phyloP scores from a whole-genome alignment of 345 rosid species.

The Rhizophora apiculata region DNA sequence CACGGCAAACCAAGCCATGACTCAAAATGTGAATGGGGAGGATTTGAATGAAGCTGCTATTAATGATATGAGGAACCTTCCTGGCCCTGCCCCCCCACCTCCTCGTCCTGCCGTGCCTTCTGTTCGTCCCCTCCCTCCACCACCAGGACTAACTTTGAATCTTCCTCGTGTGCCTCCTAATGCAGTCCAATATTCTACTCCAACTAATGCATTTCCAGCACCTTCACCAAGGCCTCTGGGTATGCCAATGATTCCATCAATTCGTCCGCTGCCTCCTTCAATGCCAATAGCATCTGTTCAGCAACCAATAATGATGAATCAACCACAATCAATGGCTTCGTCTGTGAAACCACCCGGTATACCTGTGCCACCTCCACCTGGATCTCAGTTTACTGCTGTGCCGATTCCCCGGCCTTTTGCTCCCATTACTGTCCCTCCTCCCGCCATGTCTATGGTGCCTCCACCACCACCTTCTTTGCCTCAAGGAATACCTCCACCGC shows the following conservation, averaged over 20 bases:
- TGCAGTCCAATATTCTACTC: slow-evolving; percentile 41
- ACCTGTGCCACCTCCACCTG: slow-evolving; percentile 74
- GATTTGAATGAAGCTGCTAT: slow-evolving; percentile 48
- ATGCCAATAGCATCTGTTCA: slow-evolving; percentile 60
- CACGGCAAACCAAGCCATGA: slow-evolving; percentile 81
- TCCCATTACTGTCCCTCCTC: slow-evolving; percentile 35
- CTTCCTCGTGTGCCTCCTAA: slow-evolving; percentile 70
- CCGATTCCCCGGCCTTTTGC: slow-evolving; percentile 50
- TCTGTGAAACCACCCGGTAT: slow-evolving; percentile 36
- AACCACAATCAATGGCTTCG: slow-evolving; percentile 55
- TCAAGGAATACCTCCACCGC: slow-evolving; percentile 60
- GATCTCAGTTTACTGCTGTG: slow-evolving; percentile 60
- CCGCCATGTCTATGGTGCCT: slow-evolving; percentile 51
- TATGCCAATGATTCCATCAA: slow-evolving; percentile 55
- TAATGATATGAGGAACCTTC: slow-evolving; percentile 49
- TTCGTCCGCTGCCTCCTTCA: slow-evolving; percentile 56
- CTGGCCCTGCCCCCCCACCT: slow-evolving; percentile 85
- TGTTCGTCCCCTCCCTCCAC: slow-evolving; percentile 79
- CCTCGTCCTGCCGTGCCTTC: slow-evolving; percentile 65
- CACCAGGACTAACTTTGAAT: slow-evolving; percentile 74
- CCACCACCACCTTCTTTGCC: slow-evolving; percentile 52
- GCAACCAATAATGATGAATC: slow-evolving; percentile 55
- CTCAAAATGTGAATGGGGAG: slow-evolving; percentile 57
- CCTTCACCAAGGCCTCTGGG: slow-evolving; percentile 61
- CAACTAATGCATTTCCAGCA: slow-evolving; percentile 38